Evolutionary conservation across 2,329 filamentous ascomycete genomes (phyloP), one percentile per base, ranked within the genome.

Genomic region (Claviceps sp.): DNA sequence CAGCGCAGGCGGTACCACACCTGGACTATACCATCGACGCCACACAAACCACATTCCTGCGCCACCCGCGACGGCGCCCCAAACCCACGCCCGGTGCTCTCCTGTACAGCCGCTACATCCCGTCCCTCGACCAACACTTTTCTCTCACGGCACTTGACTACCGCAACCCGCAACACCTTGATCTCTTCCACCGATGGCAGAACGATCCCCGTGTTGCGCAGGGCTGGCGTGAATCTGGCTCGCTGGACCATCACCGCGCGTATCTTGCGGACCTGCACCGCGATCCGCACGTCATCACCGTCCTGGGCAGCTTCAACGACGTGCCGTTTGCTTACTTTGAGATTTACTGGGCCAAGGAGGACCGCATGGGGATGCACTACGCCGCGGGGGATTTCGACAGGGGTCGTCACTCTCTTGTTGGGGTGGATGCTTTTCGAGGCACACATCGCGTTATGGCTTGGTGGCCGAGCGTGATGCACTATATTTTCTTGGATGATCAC

Each of bases 141-240:
- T 85, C 82, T 53, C 82, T 89, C 67, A 72, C 83, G 46, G 81
- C 78, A 10, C 72, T 89, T 1, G 81, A 89, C 65, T 84, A 77
- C 67, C 60, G 71, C 47, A 71, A 85, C 61, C 61, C 71, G 0
- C 71, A 74, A 55, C 84, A 89, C 65, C 66, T 89, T 48, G 66
- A 71, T 22, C 72, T 87, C 8, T 89, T 89, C 72, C 80, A 89
- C 68, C 73, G 71, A 42, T 89, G 85, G 85, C 85, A 89, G 67
- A 89, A 89, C 62, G 85, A 89, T 62, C 85, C 85, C 40, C 82
- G 85, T 52, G 85, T 89, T 45, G 82, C 84, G 22, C 75, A 80
- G 59, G 84, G 84, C 4, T 89, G 85, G 85, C 85, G 86, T 60
- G 82, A 87, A 70, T 85, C 82, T 1, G 85, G 85, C 41, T 82